Conservation (phyloP, 345 rosid species). For the Lumnitzera littorea region DNA sequence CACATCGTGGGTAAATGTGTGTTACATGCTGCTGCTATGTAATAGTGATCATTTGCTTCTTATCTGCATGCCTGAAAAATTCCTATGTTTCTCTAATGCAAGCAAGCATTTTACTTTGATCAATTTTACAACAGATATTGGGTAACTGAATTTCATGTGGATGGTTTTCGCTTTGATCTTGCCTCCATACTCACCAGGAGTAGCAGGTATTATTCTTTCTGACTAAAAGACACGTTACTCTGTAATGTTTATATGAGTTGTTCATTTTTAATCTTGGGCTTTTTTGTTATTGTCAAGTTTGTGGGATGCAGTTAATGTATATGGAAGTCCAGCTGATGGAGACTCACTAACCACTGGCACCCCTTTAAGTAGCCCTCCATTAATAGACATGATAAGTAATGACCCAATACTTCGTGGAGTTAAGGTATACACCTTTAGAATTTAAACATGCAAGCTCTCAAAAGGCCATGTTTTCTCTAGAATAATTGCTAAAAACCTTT, state of each 20-base stretch:
- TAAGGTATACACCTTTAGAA: conserved; percentile 42
- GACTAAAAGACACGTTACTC: conserved; percentile 8
- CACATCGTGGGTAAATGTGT: no score
- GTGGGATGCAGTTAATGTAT: conserved; percentile 85
- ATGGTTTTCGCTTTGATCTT: conserved; percentile 98
- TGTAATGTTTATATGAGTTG: background rate
- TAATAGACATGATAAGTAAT: conserved; percentile 85
- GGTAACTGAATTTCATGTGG: conserved; percentile 97
- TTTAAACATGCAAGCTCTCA: background rate
- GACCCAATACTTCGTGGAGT: conserved; percentile 85
- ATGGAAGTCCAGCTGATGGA: conserved; percentile 59
- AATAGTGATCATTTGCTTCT: no score
- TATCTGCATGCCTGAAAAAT: no score
- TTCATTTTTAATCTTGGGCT: background rate
- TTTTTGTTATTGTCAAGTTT: conserved; percentile 38
- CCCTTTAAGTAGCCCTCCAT: conserved; percentile 79
- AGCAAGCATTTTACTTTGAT: conserved; percentile 4
- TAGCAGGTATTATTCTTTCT: conserved; percentile 44
- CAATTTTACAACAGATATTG: conserved; percentile 59
- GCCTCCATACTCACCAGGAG: conserved; percentile 95
- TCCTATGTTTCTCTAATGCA: no score
- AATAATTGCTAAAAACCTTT: no score
- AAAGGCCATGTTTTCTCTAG: no score
- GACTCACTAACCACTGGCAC: conserved; percentile 73
- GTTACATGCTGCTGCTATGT: no score